Percentiles rank a stretch among this genome's conserved stretches.
These are phyloP conservation scores for Amphirosellinia nigrospora DNA, from an alignment of 495 filamentous ascomycete species.

Conservation along the genomic window DNA sequence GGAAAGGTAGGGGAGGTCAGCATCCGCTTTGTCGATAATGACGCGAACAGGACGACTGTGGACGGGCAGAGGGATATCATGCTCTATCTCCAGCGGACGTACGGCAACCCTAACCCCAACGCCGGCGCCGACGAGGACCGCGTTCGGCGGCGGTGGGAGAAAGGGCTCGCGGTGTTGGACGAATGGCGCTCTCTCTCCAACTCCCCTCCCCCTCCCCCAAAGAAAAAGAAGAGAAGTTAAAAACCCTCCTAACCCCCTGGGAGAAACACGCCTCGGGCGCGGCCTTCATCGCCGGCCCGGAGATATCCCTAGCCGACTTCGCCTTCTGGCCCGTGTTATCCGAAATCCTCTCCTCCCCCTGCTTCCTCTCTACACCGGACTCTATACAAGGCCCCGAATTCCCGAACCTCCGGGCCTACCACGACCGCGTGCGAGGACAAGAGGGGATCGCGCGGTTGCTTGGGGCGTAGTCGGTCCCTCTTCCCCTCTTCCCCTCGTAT, in stretches of 20 bases:
- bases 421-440: background rate
- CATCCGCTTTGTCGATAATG: slow-evolving; percentile 62
- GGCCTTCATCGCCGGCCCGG: slow-evolving; percentile 62
- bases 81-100: slow-evolving; percentile 60
- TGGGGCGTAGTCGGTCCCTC: background rate
- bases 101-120: slow-evolving; percentile 40
- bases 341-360: slow-evolving; percentile 50
- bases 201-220: background rate
- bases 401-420: background rate
- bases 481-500: background rate
- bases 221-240: background rate
- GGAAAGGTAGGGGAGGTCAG: slow-evolving; percentile 22
- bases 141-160: no score
- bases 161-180: no score
- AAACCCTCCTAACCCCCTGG: slow-evolving; percentile 50
- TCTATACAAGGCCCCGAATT: background rate
- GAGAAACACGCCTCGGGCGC: slow-evolving; percentile 52
- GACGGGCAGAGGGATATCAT: slow-evolving; percentile 58
- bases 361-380: background rate
- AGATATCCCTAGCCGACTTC: slow-evolving; percentile 70
- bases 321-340: slow-evolving; percentile 74
- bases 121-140: slow-evolving; percentile 40
- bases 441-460: slow-evolving; percentile 7
- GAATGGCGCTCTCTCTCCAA: slow-evolving; percentile 37
- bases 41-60: slow-evolving; percentile 51